Percentiles rank a stretch among this genome's conserved stretches.
Conservation (phyloP, 495 filamentous ascomycete genomes). For the Xylaria venustula region DNA sequence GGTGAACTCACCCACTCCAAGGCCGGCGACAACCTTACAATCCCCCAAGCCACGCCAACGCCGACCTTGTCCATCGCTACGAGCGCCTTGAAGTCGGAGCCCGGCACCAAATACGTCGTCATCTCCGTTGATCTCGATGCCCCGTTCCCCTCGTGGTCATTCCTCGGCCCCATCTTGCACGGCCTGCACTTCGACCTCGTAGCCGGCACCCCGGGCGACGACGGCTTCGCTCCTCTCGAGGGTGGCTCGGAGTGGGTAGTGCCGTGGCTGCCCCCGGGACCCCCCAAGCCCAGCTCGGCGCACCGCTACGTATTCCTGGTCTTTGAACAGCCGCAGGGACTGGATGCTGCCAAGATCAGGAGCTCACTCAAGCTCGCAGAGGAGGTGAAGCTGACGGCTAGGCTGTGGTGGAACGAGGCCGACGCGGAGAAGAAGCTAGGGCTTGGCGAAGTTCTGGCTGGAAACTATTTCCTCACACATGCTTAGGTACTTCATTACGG, state of each 20-base stretch:
- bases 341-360: constrained; percentile 44
- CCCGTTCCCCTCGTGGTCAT: constrained; percentile 49
- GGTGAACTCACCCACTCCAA: constrained; percentile 17
- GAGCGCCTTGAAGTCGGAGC: constrained; percentile 12
- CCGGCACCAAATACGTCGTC: constrained; percentile 39
- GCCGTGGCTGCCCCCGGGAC: constrained; percentile 51
- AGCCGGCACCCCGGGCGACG: constrained; percentile 5
- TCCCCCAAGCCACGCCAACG: constrained; percentile 1
- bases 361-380: constrained; percentile 38
- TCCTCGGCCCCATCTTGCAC: constrained; percentile 51
- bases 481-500: background rate
- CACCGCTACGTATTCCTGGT: constrained; percentile 60
- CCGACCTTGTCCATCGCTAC: constrained; percentile 26
- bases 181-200: constrained; percentile 43
- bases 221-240: constrained; percentile 22
- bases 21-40: constrained; percentile 17
- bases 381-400: constrained; percentile 35
- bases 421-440: constrained; percentile 45
- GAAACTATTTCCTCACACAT: constrained; percentile 49
- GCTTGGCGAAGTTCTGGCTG: constrained; percentile 49
- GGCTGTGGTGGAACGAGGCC: constrained; percentile 55
- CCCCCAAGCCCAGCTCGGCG: constrained; percentile 49
- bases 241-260: constrained; percentile 27
- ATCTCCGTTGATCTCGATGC: constrained; percentile 53
- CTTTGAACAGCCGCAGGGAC: constrained; percentile 54